phyloP scores from a whole-genome alignment of 306 rosid genomes.

The Dalbergia oliveri region DNA sequence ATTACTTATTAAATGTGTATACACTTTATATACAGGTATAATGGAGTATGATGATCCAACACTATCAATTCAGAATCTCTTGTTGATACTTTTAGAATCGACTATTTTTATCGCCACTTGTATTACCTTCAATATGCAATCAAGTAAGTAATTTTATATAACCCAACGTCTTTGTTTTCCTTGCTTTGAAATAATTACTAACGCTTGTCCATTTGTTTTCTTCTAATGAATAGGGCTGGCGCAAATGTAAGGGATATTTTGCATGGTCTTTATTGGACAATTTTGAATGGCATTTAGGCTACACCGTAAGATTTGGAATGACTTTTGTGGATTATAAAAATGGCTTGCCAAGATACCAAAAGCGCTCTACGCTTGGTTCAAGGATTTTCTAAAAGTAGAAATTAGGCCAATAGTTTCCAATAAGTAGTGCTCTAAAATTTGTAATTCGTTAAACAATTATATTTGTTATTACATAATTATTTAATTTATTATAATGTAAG shows the following conservation, averaged over 20 bases:
- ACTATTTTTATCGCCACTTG: constrained; percentile 58
- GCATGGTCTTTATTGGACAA: no score
- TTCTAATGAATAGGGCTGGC: no score
- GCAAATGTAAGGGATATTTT: no score
- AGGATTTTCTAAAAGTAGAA: no score
- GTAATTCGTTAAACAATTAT: not conserved
- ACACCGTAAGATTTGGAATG: no score
- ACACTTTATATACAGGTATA: constrained; percentile 46
- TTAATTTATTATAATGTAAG: not conserved
- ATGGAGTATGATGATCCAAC: constrained; percentile 58
- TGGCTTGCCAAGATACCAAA: no score
- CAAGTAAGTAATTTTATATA: constrained; percentile 43
- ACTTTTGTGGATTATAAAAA: no score
- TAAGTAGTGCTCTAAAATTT: not conserved
- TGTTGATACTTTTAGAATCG: constrained; percentile 56
- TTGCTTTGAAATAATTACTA: no score
- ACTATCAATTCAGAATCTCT: constrained; percentile 55
- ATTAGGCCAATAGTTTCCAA: not conserved
- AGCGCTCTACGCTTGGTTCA: no score
- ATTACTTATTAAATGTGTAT: not conserved
- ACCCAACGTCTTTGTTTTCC: no score
- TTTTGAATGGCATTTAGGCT: no score
- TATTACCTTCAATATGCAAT: constrained; percentile 57
- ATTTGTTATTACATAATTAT: not conserved
- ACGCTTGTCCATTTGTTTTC: no score